Conservation (phyloP, 2,329 filamentous ascomycete genomes). For the Ceratocystis cacaofunesta region DNA sequence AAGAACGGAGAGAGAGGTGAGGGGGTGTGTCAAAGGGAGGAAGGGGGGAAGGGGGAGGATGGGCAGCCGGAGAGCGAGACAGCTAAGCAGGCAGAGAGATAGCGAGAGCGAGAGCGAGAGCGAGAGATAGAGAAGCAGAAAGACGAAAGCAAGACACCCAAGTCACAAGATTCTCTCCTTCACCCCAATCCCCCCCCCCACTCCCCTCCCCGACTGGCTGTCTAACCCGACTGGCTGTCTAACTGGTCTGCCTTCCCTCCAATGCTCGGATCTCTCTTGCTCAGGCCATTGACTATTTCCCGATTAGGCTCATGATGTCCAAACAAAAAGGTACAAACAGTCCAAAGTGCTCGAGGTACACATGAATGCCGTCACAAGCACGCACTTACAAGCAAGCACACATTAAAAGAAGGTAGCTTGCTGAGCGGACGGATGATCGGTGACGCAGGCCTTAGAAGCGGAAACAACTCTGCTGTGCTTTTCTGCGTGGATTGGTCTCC, state of each 20-base stretch:
- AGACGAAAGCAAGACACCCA: too few relatives aligned
- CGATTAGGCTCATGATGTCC: neutral
- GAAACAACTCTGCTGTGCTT: neutral
- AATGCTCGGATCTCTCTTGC: neutral
- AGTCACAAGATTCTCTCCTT: neutral
- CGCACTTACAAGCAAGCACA: neutral
- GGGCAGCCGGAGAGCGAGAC: neutral
- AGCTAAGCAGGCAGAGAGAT: neutral
- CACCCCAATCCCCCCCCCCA: neutral
- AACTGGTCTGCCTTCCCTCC: neutral
- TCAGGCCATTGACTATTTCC: neutral
- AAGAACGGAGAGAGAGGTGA: conserved; percentile 1
- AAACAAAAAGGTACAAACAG: neutral
- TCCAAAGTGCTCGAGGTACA: too few relatives aligned
- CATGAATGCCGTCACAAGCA: too few relatives aligned
- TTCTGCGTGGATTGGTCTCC: too few relatives aligned
- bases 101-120: too few relatives aligned
- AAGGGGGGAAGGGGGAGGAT: neutral
- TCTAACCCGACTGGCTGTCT: too few relatives aligned
- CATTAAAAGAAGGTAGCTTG: neutral
- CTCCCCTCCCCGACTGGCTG: neutral
- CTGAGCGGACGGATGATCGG: neutral
- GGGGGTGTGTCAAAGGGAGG: neutral
- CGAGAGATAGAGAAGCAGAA: too few relatives aligned
- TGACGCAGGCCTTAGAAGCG: neutral